Base-by-base conservation (phyloP, 768 basidiomycete genomes). In the Boletus sp. region DNA sequence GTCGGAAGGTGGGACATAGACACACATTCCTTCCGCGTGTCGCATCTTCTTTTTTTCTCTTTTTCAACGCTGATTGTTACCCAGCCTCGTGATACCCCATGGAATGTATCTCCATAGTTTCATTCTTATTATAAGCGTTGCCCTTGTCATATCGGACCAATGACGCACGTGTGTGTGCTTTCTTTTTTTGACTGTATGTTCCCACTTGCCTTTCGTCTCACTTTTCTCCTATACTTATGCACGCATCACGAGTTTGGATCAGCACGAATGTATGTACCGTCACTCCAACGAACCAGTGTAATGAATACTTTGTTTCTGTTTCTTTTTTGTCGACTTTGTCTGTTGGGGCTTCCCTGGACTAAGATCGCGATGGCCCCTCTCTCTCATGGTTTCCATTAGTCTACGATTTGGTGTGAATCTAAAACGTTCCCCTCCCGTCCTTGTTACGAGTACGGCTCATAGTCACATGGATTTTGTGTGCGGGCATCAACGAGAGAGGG, bases 1-100 rank as follows among this genome's bases (percentile, higher is more conserved):
- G 69, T 73, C 78, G 58, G 88, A 88, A 47, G 76, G 60, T 63
- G 68, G 49, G 40, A 25, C 63, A 50, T 72, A 69, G 52, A 45
- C 39, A 23, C 33, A 27, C 15, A 11, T 23, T 57, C 40, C 38
- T 42, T 57, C 55, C 17, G 33, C 29, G 5, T 27, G 7, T 23
- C 47, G 5, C 53, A 43, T 52, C 33, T 25, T 25, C 29, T 15
- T 44, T 21, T 35, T 1, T 17, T 39, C 4, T 21, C 7, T 39
- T 19, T 37, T 50, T 54, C 42, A 29, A 61, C 37, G 29, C 54
- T n/a, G 47, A 67, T 51, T 27, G 34, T 68, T 64, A 67, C 69
- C 55, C 59, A 41, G 35, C 53, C 37, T 47, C 14, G 57, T 50
- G 70, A 69, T 72, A 69, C 68, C 68, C 61, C 47, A 48, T 55